phyloP scores from a whole-genome alignment of 2,329 filamentous ascomycete species.

The Daldinia eschscholtzii region DNA sequence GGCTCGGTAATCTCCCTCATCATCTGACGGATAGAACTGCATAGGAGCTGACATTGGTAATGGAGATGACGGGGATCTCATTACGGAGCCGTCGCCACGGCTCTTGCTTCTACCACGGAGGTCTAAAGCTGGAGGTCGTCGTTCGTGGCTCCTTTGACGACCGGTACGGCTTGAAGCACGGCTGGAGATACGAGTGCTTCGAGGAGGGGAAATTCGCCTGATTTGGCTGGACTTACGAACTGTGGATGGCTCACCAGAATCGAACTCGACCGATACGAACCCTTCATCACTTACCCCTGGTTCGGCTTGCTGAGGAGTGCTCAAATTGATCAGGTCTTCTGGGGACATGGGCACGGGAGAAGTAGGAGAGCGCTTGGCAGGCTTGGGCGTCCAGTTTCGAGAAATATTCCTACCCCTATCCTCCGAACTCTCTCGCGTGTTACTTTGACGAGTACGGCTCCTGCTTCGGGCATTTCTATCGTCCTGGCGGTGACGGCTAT shows the following conservation, averaged over 20 bases:
- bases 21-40: constrained; percentile 69
- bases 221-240: constrained; percentile 59
- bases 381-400: constrained; percentile 74
- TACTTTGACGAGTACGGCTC: constrained; percentile 63
- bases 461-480: constrained; percentile 56
- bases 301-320: constrained; percentile 58
- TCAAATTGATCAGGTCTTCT: constrained; percentile 79
- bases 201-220: constrained; percentile 50
- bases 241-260: constrained; percentile 58
- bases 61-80: constrained; percentile 83
- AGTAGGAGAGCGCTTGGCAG: constrained; percentile 87
- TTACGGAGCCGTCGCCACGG: constrained; percentile 68
- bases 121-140: constrained; percentile 59
- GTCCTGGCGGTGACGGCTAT: constrained; percentile 62
- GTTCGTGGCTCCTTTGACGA: constrained; percentile 63
- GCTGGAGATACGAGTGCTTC: constrained; percentile 55
- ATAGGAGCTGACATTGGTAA: constrained; percentile 77
- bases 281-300: constrained; percentile 44
- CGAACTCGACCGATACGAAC: constrained; percentile 47
- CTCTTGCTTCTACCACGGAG: constrained; percentile 73
- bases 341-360: constrained; percentile 96
- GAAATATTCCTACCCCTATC: constrained; percentile 76
- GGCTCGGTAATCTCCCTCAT: constrained; percentile 71
- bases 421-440: constrained; percentile 72
- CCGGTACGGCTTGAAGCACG: constrained; percentile 64